Base-by-base conservation (phyloP, 306 rosid genomes). In the Dalbergia oliveri region DNA sequence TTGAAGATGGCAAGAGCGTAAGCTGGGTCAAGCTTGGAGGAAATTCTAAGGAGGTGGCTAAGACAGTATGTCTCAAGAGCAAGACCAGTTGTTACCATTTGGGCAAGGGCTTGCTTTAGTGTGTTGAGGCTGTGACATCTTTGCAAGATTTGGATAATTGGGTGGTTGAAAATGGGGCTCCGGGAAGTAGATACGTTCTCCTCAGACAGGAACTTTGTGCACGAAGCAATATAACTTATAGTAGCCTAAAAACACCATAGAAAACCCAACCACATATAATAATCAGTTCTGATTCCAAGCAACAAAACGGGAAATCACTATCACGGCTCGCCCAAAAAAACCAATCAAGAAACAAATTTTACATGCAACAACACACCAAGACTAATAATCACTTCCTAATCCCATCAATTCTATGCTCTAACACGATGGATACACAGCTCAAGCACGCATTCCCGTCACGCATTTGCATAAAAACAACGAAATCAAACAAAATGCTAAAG, bases 141-240 rank as follows among this genome's bases (percentile, higher is more conserved):
- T 74, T 74, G 77, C 19, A 87, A 33, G 54, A 45, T 15, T 34
- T 73, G 47, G 26, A 87, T 82, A 13, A 43, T 69, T 58, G 90
- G 88, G 74, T 84, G 77, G 19, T 43, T 57, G 11, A 73, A 84
- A 37, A 37, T 93, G 94, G 83, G 93, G 99, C 87, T 96, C 99
- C 0, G 97, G 93, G 81, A 90, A 89, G 82, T 97, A 96, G 76
- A 96, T 82, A 81, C 99, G 93, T 90, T 96, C 99, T 61, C 98
- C 99, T n/a, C 98, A 96, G 59, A 96, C 98, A 21, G 98, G 97
- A 82, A 93, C 99, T 91, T 96, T 89, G 87, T 96, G 99, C 86
- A 93, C 99, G 83, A 88, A 96, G 87, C 99, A 96, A 81, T 96
- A 96, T 74, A 93, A 84, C 82, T 93, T 93, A 37, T 37, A 64